Base-by-base conservation (phyloP, 768 basidiomycete species). In the Auriscalpium microsporum region DNA sequence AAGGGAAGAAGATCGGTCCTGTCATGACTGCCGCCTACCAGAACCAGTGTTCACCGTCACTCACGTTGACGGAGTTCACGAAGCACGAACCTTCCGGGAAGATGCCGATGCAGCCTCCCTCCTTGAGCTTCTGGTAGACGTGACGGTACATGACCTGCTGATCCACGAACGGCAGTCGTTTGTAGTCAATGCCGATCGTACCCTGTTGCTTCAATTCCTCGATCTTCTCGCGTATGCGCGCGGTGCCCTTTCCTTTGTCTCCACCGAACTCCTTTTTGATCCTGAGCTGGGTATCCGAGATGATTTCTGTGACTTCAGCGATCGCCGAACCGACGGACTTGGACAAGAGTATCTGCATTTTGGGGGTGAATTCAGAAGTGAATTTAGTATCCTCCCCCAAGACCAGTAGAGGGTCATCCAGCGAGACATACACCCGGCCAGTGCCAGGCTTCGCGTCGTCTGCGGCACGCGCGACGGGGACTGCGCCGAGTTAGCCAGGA, bases 1-100 rank as follows among this genome's bases (percentile, higher is more conserved):
- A 99, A 78, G 2, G 96, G 96, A 17, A 98, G 81, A 50, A 98
- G 79, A 70, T 98, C 94, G 9, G 91, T 94, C 42, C 96, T 86
- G 71, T 99, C 96, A 69, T 99, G 96, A 56, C 94, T 97, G 54
- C 96, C 96, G 62, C 96, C 94, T 97, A 35, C 17, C 35, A 13
- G 52, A 9, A 58, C 50, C 50, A 51, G 62, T 53, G 59, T 33
- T 42, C 49, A 28, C 46, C 33, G 36, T 38, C 34, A 34, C 49
- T 44, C n/a, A 38, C n/a, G 44, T 46, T 37, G 36, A 33, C 23
- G 19, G n/a, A n/a, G n/a, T 10, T 8, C 21, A 8, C 16, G 14
- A 38, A 46, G 45, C 13, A 56, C 69, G 55, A 61, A 91, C 94
- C 95, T 85, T 98, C 96, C 40, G 96, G 96, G 67, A 98, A 98